phyloP scores from a whole-genome alignment of 352 stramenopile species.

The Globisporangium middletonii region DNA sequence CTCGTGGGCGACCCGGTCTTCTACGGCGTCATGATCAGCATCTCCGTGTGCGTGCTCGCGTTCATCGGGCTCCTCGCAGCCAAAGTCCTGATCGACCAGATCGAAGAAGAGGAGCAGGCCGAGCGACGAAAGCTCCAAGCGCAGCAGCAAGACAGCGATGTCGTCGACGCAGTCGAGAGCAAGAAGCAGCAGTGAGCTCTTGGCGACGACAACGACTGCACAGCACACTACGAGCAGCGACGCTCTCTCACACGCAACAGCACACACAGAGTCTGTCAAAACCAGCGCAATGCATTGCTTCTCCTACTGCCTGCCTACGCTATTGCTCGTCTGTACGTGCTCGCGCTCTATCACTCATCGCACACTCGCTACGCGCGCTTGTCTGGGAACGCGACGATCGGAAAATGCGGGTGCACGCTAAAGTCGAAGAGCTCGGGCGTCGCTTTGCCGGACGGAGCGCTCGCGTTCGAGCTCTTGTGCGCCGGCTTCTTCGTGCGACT shows the following conservation, averaged over 20 bases:
- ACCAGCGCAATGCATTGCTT: background rate
- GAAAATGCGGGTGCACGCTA: constrained; percentile 63
- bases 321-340: background rate
- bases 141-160: constrained; percentile 14
- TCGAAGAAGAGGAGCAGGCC: constrained; percentile 39
- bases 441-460: constrained; percentile 1
- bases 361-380: constrained; percentile 8
- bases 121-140: constrained; percentile 12
- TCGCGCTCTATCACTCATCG: background rate
- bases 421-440: constrained; percentile 47
- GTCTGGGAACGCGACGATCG: constrained; percentile 38
- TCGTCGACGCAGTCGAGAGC: background rate
- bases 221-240: background rate
- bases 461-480: constrained; percentile 12
- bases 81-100: constrained; percentile 49
- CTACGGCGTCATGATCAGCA: constrained; percentile 35
- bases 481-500: constrained; percentile 20
- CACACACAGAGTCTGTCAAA: background rate
- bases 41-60: constrained; percentile 42
- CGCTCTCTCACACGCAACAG: background rate
- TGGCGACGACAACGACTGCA: background rate
- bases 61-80: constrained; percentile 52
- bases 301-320: background rate
- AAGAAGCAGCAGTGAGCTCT: constrained; percentile 19
- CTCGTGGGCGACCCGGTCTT: constrained; percentile 61